These are phyloP conservation scores for Globisporangium nodosum DNA, from an alignment of 352 stramenopile genomes.

Conservation along the genomic window DNA sequence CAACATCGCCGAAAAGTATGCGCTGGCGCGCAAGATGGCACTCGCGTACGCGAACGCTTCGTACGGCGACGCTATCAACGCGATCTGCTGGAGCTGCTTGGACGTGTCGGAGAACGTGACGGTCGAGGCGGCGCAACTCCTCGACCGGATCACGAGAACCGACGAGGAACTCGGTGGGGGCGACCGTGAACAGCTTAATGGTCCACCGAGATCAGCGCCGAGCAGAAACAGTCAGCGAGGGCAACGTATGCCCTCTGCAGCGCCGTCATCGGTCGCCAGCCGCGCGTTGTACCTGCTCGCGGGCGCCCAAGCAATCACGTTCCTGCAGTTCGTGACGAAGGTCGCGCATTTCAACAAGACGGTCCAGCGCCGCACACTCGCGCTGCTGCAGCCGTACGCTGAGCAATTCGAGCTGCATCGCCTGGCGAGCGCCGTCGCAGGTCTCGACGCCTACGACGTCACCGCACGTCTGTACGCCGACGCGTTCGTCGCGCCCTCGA, in stretches of 20 bases:
- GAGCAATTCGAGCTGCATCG: slow-evolving; percentile 42
- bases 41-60: slow-evolving; percentile 37
- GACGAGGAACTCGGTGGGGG: slow-evolving; percentile 3
- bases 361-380: slow-evolving; percentile 40
- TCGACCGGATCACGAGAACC: slow-evolving; percentile 47
- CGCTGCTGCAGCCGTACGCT: slow-evolving; percentile 37
- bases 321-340: slow-evolving; percentile 69
- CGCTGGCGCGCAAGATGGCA: slow-evolving; percentile 45
- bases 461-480: slow-evolving; percentile 31
- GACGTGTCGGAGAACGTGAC: slow-evolving; percentile 61
- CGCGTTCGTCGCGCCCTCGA: slow-evolving; percentile 18
- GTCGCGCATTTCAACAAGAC: slow-evolving; percentile 53
- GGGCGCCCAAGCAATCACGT: slow-evolving; percentile 40
- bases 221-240: background rate
- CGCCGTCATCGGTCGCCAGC: slow-evolving; percentile 17
- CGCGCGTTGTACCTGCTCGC: slow-evolving; percentile 56
- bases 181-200: background rate
- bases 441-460: slow-evolving; percentile 35
- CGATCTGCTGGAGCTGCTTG: slow-evolving; percentile 70
- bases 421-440: slow-evolving; percentile 36
- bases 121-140: slow-evolving; percentile 52
- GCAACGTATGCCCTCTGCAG: background rate
- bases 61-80: slow-evolving; percentile 55
- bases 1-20: slow-evolving; percentile 48
- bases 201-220: too few species aligned